Evolutionary conservation across 495 filamentous ascomycete genomes (phyloP).

Genomic region (Penicillium lagena): DNA sequence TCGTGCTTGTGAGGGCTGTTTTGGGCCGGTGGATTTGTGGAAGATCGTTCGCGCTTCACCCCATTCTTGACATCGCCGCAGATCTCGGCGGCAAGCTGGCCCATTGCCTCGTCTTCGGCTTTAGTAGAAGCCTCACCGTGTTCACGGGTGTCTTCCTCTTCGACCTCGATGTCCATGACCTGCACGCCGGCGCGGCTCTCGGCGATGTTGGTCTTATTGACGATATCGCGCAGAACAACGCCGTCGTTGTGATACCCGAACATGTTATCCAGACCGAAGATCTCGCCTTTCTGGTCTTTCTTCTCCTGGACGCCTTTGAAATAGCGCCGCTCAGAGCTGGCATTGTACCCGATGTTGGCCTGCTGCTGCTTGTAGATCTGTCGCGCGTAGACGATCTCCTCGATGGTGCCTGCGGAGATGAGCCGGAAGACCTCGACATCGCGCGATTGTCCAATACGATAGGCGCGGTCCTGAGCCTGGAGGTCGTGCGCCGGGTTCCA

Average conservation of each 20-base stretch:
- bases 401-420: slow-evolving; percentile 88
- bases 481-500: slow-evolving; percentile 95
- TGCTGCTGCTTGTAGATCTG: slow-evolving; percentile 99
- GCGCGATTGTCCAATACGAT: slow-evolving; percentile 86
- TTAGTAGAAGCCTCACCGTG: slow-evolving; percentile 8
- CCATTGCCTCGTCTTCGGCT: slow-evolving; percentile 56
- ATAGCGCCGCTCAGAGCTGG: slow-evolving; percentile 85
- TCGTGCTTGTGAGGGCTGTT: slow-evolving; percentile 49
- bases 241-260: slow-evolving; percentile 76
- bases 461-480: slow-evolving; percentile 94
- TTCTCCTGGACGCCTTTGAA: slow-evolving; percentile 92
- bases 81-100: slow-evolving; percentile 67
- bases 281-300: slow-evolving; percentile 77
- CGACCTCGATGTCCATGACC: slow-evolving; percentile 66
- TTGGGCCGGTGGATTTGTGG: not conserved
- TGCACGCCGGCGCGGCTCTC: slow-evolving; percentile 83
- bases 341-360: slow-evolving; percentile 94
- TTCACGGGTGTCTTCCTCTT: slow-evolving; percentile 44
- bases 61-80: slow-evolving; percentile 43
- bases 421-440: slow-evolving; percentile 96
- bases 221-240: slow-evolving; percentile 78
- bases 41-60: slow-evolving; percentile 6
- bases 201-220: slow-evolving; percentile 96
- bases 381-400: slow-evolving; percentile 94
- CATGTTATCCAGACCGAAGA: slow-evolving; percentile 87